Conservation (phyloP, 768 basidiomycete genomes). For the Crucibulum laeve region DNA sequence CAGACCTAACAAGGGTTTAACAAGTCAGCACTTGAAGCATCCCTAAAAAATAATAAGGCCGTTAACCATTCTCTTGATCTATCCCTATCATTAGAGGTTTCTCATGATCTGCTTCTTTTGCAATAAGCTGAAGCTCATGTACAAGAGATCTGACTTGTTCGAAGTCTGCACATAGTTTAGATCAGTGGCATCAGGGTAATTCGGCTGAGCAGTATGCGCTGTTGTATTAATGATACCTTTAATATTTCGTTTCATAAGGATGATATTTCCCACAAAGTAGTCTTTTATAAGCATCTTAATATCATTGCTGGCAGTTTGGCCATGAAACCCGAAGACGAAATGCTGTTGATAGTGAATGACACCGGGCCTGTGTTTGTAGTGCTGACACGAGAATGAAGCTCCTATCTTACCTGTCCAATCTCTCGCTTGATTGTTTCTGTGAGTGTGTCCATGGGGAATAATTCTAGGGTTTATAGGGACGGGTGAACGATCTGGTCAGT, state of each 20-base stretch:
- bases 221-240: conserved; percentile 17
- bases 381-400: background rate
- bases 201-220: background rate
- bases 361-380: background rate
- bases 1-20: conserved; percentile 36
- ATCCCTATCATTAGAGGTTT: conserved; percentile 62
- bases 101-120: conserved; percentile 51
- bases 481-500: too few species aligned
- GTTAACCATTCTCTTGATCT: conserved; percentile 68
- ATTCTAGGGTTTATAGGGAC: too few species aligned
- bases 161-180: conserved; percentile 30
- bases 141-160: conserved; percentile 47
- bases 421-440: conserved; percentile 35
- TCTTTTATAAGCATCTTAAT: conserved; percentile 53
- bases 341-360: conserved; percentile 35
- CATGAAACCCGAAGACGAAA: conserved; percentile 71
- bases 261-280: conserved; percentile 64
- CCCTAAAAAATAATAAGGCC: background rate
- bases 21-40: background rate
- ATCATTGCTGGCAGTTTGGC: conserved; percentile 44
- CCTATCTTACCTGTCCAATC: conserved; percentile 16
- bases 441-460: conserved; percentile 13
- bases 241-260: conserved; percentile 68
- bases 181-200: background rate
- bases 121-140: conserved; percentile 45